phyloP scores from a whole-genome alignment of 1,139 yeast species.

The Geotrichum aggregatum region DNA sequence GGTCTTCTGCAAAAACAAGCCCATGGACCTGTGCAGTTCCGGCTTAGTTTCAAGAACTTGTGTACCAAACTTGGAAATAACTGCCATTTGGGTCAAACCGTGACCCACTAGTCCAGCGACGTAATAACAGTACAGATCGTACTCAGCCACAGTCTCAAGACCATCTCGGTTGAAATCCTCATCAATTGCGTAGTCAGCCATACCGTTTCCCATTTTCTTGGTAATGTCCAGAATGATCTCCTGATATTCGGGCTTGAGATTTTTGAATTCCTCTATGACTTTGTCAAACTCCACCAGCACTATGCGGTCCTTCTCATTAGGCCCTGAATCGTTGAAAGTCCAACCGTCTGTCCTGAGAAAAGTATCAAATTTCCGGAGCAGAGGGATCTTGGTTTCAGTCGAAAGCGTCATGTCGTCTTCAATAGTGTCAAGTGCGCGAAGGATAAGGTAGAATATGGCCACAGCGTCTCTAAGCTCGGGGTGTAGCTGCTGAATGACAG shows the following conservation, averaged over 20 bases:
- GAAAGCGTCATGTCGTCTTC: constrained; percentile 94
- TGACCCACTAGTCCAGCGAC: constrained; percentile 98
- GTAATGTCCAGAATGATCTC: constrained; percentile 75
- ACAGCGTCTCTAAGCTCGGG: constrained; percentile 79
- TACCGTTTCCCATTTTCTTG: constrained; percentile 87
- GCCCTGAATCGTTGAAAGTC: constrained; percentile 66
- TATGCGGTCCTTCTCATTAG: constrained; percentile 72
- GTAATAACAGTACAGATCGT: constrained; percentile 87
- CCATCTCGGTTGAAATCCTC: constrained; percentile 75
- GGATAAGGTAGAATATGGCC: constrained; percentile 65
- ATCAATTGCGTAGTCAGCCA: constrained; percentile 88
- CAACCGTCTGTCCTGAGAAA: constrained; percentile 59
- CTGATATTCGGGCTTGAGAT: constrained; percentile 70
- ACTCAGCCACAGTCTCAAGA: constrained; percentile 70
- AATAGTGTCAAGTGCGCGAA: constrained; percentile 90
- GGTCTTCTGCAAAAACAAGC: constrained; percentile 88
- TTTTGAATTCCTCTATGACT: constrained; percentile 66
- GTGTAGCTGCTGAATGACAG: constrained; percentile 85
- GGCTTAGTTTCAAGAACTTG: constrained; percentile 50
- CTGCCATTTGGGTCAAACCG: constrained; percentile 76
- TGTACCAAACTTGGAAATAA: constrained; percentile 42
- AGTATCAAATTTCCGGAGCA: constrained; percentile 64
- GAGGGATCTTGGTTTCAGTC: constrained; percentile 64
- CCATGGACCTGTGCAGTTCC: constrained; percentile 78
- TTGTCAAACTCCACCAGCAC: constrained; percentile 73